Base-by-base conservation (phyloP, 129 eudicot genomes). In the Apium graveolens region DNA sequence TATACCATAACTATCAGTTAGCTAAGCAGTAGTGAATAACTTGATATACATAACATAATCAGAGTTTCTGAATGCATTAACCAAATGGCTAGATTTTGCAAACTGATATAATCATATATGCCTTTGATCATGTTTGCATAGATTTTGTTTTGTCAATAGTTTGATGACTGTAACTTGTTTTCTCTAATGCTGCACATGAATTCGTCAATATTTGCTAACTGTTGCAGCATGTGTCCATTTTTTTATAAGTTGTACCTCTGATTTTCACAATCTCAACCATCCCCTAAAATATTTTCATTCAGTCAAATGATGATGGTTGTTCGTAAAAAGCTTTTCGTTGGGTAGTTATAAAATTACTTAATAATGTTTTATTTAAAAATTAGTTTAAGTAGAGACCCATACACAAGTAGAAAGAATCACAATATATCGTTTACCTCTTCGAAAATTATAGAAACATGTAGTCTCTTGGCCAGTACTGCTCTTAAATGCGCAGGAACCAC, bases 401-500 rank as follows among this genome's bases (percentile, higher is more conserved):
- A 38, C 7, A 24, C 9, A 72, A 21, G 37, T 39, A 39, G 48
- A 72, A 41, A 70, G n/a, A 9, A 70, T 35, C 45, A 32, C 21
- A 0, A 70, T 18, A 18, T 17, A 13, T 20, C 3, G 39, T 37
- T 38, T 43, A 74, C 77, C 77, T 74, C 31, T 74, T 74, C 16
- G 77, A 74, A 32, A 17, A 43, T 74, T 43, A 44, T 74, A 74
- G 38, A 49, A 44, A 74, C 77, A 74, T 27, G 34, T 29, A 29
- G 77, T 27, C 77, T 74, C 77, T 14, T 26, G 57, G 77, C 57
- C 20, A 11, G 77, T 74, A 29, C 51, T 73, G 76, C 31, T 42
- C 37, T 73, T 73, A 42, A 73, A 73, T 41, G 35, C 51, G 42
- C 76, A 73, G 18, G 46, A 73, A n/a, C 76, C 76, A 21, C 76